A percentile compares a stretch with the other conserved stretches of the same genome.
These are phyloP conservation scores for Rhizopogon salebrosus DNA, from an alignment of 768 basidiomycete species.

Conservation along the genomic window DNA sequence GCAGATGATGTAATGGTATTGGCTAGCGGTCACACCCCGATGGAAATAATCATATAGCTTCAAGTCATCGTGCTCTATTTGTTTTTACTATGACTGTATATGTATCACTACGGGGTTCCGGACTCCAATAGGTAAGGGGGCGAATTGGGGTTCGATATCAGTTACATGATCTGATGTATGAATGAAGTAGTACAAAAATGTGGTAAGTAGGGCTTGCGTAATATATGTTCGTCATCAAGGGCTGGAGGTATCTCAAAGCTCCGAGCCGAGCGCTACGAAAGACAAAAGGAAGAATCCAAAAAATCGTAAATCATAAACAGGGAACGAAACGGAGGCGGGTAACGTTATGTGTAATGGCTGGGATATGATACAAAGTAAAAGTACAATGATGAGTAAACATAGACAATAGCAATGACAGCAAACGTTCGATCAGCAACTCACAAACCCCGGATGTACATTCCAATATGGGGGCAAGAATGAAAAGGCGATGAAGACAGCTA, in stretches of 20 bases:
- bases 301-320: neutral
- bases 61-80: neutral
- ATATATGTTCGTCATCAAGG: neutral
- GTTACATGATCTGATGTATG: neutral
- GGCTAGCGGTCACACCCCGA: conserved; percentile 24
- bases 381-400: conserved; percentile 11
- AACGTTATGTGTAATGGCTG: neutral
- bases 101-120: neutral
- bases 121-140: neutral
- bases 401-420: conserved; percentile 1
- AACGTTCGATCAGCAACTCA: conserved; percentile 13
- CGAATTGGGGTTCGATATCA: neutral
- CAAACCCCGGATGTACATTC: neutral
- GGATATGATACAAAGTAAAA: conserved; percentile 7
- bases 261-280: neutral
- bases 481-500: conserved; percentile 3
- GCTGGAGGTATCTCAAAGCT: neutral
- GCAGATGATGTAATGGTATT: conserved; percentile 23
- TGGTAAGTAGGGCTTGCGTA: conserved; percentile 2
- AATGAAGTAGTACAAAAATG: conserved; percentile 3
- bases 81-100: neutral
- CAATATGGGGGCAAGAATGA: neutral
- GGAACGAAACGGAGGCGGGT: neutral
- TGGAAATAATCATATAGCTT: conserved; percentile 21
- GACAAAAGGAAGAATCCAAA: neutral